Conservation (phyloP, 495 filamentous ascomycete species). For the Penicillium manginii region DNA sequence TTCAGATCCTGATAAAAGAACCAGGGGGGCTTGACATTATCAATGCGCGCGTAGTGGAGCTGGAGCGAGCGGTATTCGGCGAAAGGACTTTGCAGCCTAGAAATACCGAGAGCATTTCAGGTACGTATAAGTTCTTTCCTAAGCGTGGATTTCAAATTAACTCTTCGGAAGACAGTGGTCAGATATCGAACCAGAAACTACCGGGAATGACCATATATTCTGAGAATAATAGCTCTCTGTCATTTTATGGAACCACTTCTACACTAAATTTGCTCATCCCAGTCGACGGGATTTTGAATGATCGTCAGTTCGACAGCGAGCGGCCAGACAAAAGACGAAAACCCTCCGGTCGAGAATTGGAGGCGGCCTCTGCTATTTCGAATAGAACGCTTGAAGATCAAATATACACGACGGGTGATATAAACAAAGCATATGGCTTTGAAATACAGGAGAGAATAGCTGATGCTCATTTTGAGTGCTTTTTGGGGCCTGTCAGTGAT, state of each 20-base stretch:
- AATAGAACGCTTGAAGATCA: not conserved
- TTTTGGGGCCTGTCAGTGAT: conserved; percentile 3
- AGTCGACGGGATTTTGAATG: not conserved
- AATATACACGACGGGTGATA: not conserved
- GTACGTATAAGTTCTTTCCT: not conserved
- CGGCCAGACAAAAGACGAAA: conserved; percentile 3
- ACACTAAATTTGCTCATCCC: conserved; percentile 1
- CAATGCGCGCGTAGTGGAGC: conserved; percentile 16
- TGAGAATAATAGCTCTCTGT: not conserved
- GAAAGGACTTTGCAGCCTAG: conserved; percentile 14
- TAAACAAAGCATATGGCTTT: not conserved
- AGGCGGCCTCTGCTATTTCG: not conserved
- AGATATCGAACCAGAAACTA: not conserved
- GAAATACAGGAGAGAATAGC: not conserved
- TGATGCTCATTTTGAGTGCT: conserved; percentile 1
- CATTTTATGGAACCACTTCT: conserved; percentile 12
- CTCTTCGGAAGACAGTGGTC: not conserved
- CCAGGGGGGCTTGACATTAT: conserved; percentile 13
- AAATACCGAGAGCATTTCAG: not conserved
- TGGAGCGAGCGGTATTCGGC: conserved; percentile 19
- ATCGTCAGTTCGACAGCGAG: no score
- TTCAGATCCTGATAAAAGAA: not conserved
- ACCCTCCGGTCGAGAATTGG: not conserved
- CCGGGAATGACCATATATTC: conserved; percentile 3
- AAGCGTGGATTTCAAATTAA: not conserved